Conservation (phyloP, 768 basidiomycete genomes). For the Hirschioporus abietinus region DNA sequence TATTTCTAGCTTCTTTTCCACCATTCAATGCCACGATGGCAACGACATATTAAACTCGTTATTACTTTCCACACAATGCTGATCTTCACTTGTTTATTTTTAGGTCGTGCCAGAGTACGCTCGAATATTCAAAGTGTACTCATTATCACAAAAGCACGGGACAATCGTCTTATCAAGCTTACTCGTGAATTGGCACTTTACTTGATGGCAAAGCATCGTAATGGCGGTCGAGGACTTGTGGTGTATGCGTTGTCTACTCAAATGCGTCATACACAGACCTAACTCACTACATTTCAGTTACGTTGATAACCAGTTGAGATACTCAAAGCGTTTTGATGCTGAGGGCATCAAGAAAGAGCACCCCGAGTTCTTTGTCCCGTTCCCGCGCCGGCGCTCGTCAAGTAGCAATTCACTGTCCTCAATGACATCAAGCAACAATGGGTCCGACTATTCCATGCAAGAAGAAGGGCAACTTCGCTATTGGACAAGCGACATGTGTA, state of each 20-base stretch:
- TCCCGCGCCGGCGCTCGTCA: constrained; percentile 70
- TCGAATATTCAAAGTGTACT: constrained; percentile 90
- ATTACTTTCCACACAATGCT: not conserved
- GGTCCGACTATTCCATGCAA: constrained; percentile 31
- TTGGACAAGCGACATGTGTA: constrained; percentile 98
- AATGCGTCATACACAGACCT: not conserved
- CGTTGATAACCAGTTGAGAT: constrained; percentile 86
- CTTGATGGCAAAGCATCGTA: constrained; percentile 83
- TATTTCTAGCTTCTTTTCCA: constrained; percentile 11
- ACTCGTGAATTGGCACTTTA: constrained; percentile 93
- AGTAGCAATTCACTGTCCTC: constrained; percentile 60
- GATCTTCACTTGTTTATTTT: not conserved
- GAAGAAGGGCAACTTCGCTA: constrained; percentile 93
- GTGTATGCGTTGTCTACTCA: constrained; percentile 51
- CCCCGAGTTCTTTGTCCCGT: constrained; percentile 82
- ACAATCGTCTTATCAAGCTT: constrained; percentile 92
- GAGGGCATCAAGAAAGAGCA: constrained; percentile 80
- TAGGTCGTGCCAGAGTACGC: constrained; percentile 88
- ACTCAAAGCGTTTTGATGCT: constrained; percentile 92
- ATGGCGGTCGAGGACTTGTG: constrained; percentile 71
- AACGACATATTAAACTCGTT: not conserved
- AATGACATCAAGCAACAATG: constrained; percentile 36
- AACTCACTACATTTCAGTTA: constrained; percentile 46
- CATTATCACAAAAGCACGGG: constrained; percentile 95
- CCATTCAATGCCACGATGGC: not conserved